Percentiles rank a stretch among this genome's conserved stretches.
These are phyloP conservation scores for Eutrema salsugineum DNA, from an alignment of 441 rosid genomes.

Conservation along the genomic window DNA sequence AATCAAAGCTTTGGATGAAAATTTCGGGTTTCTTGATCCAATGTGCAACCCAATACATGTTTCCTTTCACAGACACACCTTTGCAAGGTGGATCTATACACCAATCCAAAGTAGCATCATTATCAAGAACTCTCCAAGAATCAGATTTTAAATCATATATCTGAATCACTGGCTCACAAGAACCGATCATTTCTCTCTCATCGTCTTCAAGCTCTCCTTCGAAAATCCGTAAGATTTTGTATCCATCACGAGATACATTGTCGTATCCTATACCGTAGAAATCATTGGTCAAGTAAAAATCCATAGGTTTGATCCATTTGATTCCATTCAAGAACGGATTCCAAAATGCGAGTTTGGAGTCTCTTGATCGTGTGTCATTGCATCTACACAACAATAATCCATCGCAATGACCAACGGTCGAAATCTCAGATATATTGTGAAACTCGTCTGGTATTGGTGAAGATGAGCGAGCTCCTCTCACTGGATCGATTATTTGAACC, in stretches of 20 bases:
- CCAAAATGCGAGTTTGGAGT: conserved; percentile 21
- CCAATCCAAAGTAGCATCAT: conserved; percentile 17
- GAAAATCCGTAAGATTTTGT: conserved; percentile 20
- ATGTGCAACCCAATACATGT: conserved; percentile 30
- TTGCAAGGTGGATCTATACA: conserved; percentile 24
- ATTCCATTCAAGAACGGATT: conserved; percentile 22
- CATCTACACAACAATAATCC: conserved; percentile 27
- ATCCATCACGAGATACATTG: conserved; percentile 8
- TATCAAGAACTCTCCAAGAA: conserved; percentile 9
- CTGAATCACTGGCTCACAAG: conserved; percentile 8
- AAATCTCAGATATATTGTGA: background rate
- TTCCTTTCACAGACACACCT: conserved; percentile 27
- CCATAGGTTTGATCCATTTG: conserved; percentile 23
- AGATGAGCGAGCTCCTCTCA: conserved; percentile 3
- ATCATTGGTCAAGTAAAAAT: conserved; percentile 10
- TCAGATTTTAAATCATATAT: conserved; percentile 8
- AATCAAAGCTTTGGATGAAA: conserved; percentile 26
- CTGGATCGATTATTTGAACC: conserved; percentile 18
- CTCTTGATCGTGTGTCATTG: background rate
- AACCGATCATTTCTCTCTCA: background rate
- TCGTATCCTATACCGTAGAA: conserved; percentile 28
- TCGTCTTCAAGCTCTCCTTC: conserved; percentile 2
- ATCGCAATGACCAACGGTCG: conserved; percentile 19
- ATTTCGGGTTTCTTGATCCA: conserved; percentile 15
- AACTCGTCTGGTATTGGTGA: conserved; percentile 20